phyloP scores from a whole-genome alignment of 2,329 filamentous ascomycete genomes.

The Cladosporium sp. region DNA sequence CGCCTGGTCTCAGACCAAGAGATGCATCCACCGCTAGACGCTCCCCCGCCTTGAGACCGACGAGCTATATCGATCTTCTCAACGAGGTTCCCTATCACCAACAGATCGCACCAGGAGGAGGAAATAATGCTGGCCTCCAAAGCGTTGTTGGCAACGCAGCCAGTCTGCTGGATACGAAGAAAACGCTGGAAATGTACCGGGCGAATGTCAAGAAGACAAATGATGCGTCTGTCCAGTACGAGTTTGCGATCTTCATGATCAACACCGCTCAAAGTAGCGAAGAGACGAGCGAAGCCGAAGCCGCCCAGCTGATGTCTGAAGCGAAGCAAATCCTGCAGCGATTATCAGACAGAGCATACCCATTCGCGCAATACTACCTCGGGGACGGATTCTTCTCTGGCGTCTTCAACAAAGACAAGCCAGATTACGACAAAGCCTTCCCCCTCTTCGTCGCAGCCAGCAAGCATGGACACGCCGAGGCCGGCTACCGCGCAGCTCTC shows the following conservation, averaged over 20 bases:
- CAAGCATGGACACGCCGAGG: slow-evolving; percentile 96
- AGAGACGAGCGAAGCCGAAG: slow-evolving; percentile 34
- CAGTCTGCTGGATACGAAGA: slow-evolving; percentile 82
- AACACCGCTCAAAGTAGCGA: slow-evolving; percentile 77
- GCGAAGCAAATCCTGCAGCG: slow-evolving; percentile 85
- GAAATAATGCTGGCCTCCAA: slow-evolving; percentile 77
- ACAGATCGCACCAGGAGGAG: slow-evolving; percentile 59
- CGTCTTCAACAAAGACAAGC: slow-evolving; percentile 89
- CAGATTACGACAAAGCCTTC: slow-evolving; percentile 88
- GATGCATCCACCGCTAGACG: slow-evolving; percentile 49
- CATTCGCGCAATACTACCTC: slow-evolving; percentile 97
- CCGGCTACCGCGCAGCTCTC: slow-evolving; percentile 84
- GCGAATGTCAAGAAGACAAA: slow-evolving; percentile 97
- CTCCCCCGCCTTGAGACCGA: slow-evolving; percentile 55
- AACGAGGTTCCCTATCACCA: slow-evolving; percentile 72
- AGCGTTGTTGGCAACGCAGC: slow-evolving; percentile 82
- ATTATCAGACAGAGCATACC: slow-evolving; percentile 81
- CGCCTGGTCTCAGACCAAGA: slow-evolving; percentile 41
- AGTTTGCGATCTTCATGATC: slow-evolving; percentile 92
- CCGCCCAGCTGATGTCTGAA: slow-evolving; percentile 71
- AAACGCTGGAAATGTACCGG: slow-evolving; percentile 97
- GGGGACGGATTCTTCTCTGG: slow-evolving; percentile 92
- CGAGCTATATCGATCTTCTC: slow-evolving; percentile 59
- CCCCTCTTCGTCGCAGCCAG: slow-evolving; percentile 88
- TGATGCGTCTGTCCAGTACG: slow-evolving; percentile 85